A percentile compares a stretch with the other conserved stretches of the same genome.
Evolutionary conservation across 441 rosid species (phyloP).

Genomic region (Pelargonium citronellum): DNA sequence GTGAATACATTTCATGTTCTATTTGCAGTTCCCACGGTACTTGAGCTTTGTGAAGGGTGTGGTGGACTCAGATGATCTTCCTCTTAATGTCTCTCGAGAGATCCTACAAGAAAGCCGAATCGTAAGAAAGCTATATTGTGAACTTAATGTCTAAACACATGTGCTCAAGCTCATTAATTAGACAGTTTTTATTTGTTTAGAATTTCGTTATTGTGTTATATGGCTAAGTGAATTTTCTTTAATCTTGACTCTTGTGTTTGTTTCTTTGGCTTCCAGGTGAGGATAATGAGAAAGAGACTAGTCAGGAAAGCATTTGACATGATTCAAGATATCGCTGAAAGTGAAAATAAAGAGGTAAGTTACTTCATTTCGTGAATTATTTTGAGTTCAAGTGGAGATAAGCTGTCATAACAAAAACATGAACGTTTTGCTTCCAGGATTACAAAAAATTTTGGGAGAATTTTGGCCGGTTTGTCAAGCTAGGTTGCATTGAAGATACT

Average conservation of each 20-base stretch:
- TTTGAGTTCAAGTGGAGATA: no score
- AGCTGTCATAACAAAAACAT: no score
- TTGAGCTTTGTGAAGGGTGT: conserved; percentile 97
- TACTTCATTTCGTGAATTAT: no score
- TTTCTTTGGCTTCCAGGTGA: conserved; percentile 35
- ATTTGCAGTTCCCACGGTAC: conserved; percentile 81
- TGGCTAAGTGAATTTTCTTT: no score
- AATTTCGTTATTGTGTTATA: no score
- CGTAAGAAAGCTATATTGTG: no score
- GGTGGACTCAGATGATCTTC: conserved; percentile 91
- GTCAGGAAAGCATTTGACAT: conserved; percentile 92
- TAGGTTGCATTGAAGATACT: conserved; percentile 91
- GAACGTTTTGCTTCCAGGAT: conserved; percentile 47
- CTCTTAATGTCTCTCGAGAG: conserved; percentile 92
- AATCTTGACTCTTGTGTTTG: no score
- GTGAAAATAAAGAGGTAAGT: conserved; percentile 96
- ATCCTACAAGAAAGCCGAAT: conserved; percentile 96
- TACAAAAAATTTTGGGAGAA: conserved; percentile 98
- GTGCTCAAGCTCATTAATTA: no score
- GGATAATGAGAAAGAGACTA: conserved; percentile 97
- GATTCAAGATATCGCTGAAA: conserved; percentile 81
- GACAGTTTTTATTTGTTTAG: no score
- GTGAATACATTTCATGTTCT: background rate
- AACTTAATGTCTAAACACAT: no score
- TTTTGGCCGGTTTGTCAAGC: conserved; percentile 76